These are phyloP conservation scores for grape (Vitis vinifera) DNA, from an alignment of 164 flowering plant species.

Conservation along the genomic window ASM3070453v1 NC_081817.1:17837001-17837500, in stretches of 20 bases:
- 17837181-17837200: not conserved
- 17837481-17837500: too few relatives aligned
- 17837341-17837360: too few relatives aligned
- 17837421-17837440: too few relatives aligned
- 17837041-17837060: conserved; percentile 89
- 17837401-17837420: too few relatives aligned
- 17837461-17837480: too few relatives aligned
- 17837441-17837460: too few relatives aligned
- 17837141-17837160: conserved; percentile 9
- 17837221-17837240: not conserved
- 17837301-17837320: too few relatives aligned
- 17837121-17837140: conserved; percentile 89
- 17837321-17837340: too few relatives aligned
- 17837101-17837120: conserved; percentile 64
- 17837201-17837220: not conserved
- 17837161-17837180: not conserved
- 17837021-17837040: not conserved
- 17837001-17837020: not conserved
- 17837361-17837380: too few relatives aligned
- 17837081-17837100: conserved; percentile 82
- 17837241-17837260: not conserved
- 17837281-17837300: too few relatives aligned
- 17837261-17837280: not conserved
- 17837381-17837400: too few relatives aligned
- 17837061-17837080: conserved; percentile 80